A percentile compares a stretch with the other conserved stretches of the same genome.
Conservation (phyloP, 192 early-diverging fungal genomes). For the Phlyctochytrium arcticum region DNA sequence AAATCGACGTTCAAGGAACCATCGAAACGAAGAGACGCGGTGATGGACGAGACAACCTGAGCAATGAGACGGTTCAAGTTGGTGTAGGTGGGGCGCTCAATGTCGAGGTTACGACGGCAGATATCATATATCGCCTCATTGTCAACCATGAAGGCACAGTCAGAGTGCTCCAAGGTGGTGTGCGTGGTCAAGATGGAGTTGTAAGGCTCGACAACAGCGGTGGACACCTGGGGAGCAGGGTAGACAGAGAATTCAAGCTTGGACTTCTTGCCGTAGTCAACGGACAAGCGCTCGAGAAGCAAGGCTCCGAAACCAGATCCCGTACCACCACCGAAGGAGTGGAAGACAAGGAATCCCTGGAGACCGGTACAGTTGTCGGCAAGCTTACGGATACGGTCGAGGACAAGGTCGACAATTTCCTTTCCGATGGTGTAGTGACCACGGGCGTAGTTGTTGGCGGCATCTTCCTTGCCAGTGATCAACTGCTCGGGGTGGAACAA, state of each 20-base stretch:
- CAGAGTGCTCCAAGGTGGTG: slow-evolving; percentile 97
- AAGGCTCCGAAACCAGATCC: slow-evolving; percentile 99
- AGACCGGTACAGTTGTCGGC: slow-evolving; percentile 98
- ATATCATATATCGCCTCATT: slow-evolving; percentile 99
- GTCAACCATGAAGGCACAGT: slow-evolving; percentile 99
- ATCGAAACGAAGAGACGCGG: slow-evolving; percentile 96
- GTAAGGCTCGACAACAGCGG: slow-evolving; percentile 96
- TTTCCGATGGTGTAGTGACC: slow-evolving; percentile 99
- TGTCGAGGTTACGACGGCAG: slow-evolving; percentile 96
- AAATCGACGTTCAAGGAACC: slow-evolving; percentile 98
- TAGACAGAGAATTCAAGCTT: slow-evolving; percentile 99
- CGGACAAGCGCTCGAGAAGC: slow-evolving; percentile 95
- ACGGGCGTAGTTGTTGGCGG: slow-evolving; percentile 99
- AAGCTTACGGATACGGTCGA: slow-evolving; percentile 96
- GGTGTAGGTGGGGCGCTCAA: slow-evolving; percentile 93
- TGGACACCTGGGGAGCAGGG: slow-evolving; percentile 96
- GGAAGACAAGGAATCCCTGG: slow-evolving; percentile 99
- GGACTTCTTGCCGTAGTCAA: slow-evolving; percentile 99
- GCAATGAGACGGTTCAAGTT: slow-evolving; percentile 98
- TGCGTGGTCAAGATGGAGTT: slow-evolving; percentile 99
- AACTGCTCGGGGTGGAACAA: slow-evolving; percentile 94
- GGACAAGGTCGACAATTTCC: slow-evolving; percentile 93
- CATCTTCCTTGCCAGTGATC: slow-evolving; percentile 99
- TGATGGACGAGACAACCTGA: slow-evolving; percentile 99
- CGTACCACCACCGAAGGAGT: slow-evolving; percentile 99